These are phyloP conservation scores for Acanthamoeba quina DNA, from an alignment of 208 protist species.

Conservation along the genomic window DNA sequence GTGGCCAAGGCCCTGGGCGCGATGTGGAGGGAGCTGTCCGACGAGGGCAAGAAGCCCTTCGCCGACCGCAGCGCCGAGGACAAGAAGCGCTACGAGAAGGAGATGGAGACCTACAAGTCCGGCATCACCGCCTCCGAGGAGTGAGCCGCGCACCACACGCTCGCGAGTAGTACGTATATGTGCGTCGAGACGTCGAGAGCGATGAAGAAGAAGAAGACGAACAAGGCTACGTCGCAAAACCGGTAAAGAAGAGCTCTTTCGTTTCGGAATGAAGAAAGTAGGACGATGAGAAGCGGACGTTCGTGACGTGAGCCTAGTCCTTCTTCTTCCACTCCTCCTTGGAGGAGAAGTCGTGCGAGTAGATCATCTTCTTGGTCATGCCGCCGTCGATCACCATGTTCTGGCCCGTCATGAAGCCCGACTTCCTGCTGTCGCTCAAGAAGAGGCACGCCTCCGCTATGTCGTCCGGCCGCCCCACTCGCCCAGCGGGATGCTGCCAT, in stretches of 20 bases:
- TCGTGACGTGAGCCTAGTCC: no score
- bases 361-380: constrained; percentile 69
- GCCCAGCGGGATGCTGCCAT: background rate
- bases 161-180: background rate
- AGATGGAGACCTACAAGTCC: background rate
- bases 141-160: background rate
- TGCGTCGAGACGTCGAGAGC: no score
- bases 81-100: constrained; percentile 74
- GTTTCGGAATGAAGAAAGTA: background rate
- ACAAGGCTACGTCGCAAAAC: no score
- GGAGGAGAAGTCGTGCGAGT: constrained; percentile 38
- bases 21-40: constrained; percentile 47
- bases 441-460: constrained; percentile 32
- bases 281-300: no score
- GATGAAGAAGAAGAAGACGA: background rate
- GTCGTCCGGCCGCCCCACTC: constrained; percentile 48
- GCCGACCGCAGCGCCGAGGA: constrained; percentile 16
- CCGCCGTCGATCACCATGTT: constrained; percentile 39
- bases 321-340: constrained; percentile 28
- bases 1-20: constrained; percentile 1
- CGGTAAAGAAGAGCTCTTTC: background rate
- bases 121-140: constrained; percentile 58
- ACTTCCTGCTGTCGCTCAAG: background rate
- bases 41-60: constrained; percentile 69
- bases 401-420: constrained; percentile 60